Base-by-base conservation (phyloP, 306 rosid genomes). In the Alnus rubra region DNA sequence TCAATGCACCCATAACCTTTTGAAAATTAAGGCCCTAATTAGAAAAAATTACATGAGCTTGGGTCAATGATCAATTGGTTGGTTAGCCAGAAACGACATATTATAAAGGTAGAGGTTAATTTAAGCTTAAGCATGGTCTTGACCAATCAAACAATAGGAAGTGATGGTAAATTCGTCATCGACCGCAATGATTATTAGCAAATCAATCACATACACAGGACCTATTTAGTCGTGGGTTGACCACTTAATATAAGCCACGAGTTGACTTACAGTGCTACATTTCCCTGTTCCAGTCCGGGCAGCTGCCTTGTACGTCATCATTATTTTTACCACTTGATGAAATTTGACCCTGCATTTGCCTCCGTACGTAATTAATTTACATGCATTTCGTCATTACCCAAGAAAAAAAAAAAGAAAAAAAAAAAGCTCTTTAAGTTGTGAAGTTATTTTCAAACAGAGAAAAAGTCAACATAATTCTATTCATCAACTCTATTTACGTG, bases 221-320 rank as follows among this genome's bases (percentile, higher is more conserved):
- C 73, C 49, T 15, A 18, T 31, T 48, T 62, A 64, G 50, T 63
- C 79, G 5, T 76, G 3, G 15, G 56, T 47, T 76, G 70, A 75
- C 71, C 71, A 18, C n/a, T 8, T 47, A 14, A 31, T 63, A 48
- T 3, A 64, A 9, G 23, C 31, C 70, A 50, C 31, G 37, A 52
- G 42, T 64, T 76, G 81, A 78, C 81, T 69, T 54, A 15, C 30
- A 15, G 58, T 42, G 72, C 51, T 18, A 42, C 13, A 33, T 63
- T 67, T 30, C 9, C 51, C 51, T 10, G 0, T 19, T 56, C 28
- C 2, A 9, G 55, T 53, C 44, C 59, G 15, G 55, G 8, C 4
- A 44, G 60, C 52, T 55, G 23, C 35, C 47, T 3, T 42, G 19
- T 71, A 23, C 59, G 52, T 71, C 73, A 71, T 60, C 14, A 44